These are phyloP conservation scores for Hylodesmum podocarpum DNA, from an alignment of 306 rosid species.

Conservation along the genomic window DNA sequence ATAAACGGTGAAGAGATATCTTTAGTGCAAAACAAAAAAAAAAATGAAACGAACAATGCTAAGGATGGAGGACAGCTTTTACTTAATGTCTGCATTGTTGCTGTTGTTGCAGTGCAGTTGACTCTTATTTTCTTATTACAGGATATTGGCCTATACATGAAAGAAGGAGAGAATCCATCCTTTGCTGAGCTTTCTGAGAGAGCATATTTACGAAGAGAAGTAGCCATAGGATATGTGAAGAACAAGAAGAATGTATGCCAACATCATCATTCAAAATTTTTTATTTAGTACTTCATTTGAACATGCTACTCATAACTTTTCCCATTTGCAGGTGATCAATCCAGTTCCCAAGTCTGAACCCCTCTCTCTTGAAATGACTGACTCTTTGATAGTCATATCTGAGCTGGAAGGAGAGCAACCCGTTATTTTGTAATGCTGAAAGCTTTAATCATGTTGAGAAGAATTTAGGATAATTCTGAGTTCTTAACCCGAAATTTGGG, in stretches of 20 bases:
- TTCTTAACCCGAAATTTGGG: conserved; percentile 11
- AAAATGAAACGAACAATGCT: neutral
- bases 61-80: neutral
- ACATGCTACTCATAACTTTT: conserved; percentile 28
- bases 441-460: conserved; percentile 1
- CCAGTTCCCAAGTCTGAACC: conserved; percentile 84
- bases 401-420: conserved; percentile 95
- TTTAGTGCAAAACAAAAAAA: too few species aligned
- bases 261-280: conserved; percentile 8
- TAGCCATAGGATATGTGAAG: conserved; percentile 92
- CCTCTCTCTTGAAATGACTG: conserved; percentile 72
- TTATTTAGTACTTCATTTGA: neutral
- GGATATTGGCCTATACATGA: conserved; percentile 84
- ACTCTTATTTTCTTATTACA: conserved; percentile 36
- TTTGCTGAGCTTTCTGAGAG: conserved; percentile 83
- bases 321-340: conserved; percentile 73
- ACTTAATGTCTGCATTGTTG: neutral
- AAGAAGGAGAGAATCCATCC: conserved; percentile 84
- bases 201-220: conserved; percentile 84
- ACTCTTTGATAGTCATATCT: conserved; percentile 86
- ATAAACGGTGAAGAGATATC: too few species aligned
- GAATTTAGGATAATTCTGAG: neutral
- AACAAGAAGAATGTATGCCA: conserved; percentile 66
- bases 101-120: conserved; percentile 15
- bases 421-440: conserved; percentile 29